Base-by-base conservation (phyloP, 352 stramenopile species). In the Phytophthora kernoviae region DNA sequence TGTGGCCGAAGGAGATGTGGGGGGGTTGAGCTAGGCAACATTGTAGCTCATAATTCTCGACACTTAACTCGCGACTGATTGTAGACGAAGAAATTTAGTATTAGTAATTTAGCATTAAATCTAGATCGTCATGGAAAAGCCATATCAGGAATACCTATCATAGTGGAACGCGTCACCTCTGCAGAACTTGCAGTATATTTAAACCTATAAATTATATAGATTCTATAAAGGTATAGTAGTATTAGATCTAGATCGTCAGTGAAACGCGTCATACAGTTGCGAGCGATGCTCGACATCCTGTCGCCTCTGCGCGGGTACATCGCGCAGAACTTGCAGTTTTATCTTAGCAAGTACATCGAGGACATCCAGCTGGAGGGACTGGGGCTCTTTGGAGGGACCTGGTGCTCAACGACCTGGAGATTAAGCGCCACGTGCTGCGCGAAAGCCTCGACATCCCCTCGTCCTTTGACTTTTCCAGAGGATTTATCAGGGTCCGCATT, bases 341-440 rank as follows among this genome's bases (percentile, higher is more conserved):
- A 94, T 56, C 64, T 96, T 37, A 87, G 84, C 79, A 96, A 94
- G 66, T 96, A 96, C 79, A 90, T 96, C 47, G 83, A 96, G 60
- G 85, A 85, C 70, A 96, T 96, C 47, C 83, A 94, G 48, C 72
- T 96, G 45, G 87, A 96, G 61, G 82, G 87, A 5, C 67, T 96
- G 32, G 87, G 87, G 42, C 68, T 96, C 41, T 96, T 96, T 46
- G 87, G 87, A 17, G 84, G 82, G 87, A 96, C 48, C 69, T 96
- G 39, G 84, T 96, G 63, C 82, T 94, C 21, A 96, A 96, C 54
- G 84, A 96, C 66, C 75, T 96, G 30, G 83, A 94, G 62, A 90
- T 96, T 58, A 96, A 96, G 70, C 87, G 87, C 41, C 83, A 96
- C 68, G 87, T 96, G 52, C 70, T 94, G 18, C 75, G 89, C 73